Evolutionary conservation across 176 grass and related monocot genomes (phyloP), one percentile per base, ranked within the genome.

Genomic region (Canna indica): DNA sequence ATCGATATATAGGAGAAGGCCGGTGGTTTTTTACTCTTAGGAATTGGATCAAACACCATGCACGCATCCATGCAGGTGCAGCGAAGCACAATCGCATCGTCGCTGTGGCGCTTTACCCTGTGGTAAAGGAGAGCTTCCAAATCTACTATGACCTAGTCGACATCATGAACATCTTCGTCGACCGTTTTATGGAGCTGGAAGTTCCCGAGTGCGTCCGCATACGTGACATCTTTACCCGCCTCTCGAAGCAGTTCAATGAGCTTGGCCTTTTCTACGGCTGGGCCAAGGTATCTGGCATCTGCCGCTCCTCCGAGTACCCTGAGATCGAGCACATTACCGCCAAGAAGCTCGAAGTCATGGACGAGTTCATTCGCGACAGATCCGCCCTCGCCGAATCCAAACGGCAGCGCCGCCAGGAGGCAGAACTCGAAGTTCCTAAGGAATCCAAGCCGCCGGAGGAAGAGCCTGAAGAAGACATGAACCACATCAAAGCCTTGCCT

Each of bases 71-170:
- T 26, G 42, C 74, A 92, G 89, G 95, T 35, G 82, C 82, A 22
- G 87, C 95, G 24, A 93, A 71, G 80, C 8, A 76, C 22, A 93
- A 90, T 73, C 20, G 82, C n/a, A 81, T 99, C 59, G 90, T 99
- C 72, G 42, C 72, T 56, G 90, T 82, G 60, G 83, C 90, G 26
- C 73, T 94, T 42, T 82, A 78, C 67, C 78, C 79, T 33, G 36
- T 93, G 75, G 86, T 93, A 63, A 99, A 88, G 77, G 94, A 99
- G 69, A 99, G 94, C 82, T 82, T 82, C 80, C 86, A 88, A 70
- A 64, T 93, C 22, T 90, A 99, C 77, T 78, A 75, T 52, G 94
- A 99, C 58, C 73, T 90, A 4, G 77, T 78, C 15, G 86, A 90
- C 72, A 78, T 76, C 71, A 83, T 85, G 69, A 81, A 48, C 7